Evolutionary conservation across 768 basidiomycete species (phyloP).

Genomic region (Jaapia argillacea): DNA sequence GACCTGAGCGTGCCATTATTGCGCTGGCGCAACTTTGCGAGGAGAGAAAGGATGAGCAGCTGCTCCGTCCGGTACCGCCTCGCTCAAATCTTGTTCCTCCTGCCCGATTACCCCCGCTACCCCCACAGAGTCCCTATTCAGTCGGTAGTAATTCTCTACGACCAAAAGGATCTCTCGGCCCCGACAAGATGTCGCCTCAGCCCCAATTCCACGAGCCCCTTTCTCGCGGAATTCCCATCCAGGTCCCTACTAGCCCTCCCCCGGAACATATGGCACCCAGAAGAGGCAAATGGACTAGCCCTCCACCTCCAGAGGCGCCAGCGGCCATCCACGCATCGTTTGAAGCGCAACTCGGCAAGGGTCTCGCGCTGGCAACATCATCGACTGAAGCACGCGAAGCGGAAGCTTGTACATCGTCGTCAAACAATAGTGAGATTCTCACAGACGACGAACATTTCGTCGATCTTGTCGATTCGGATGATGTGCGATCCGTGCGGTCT

Average conservation of each 20-base stretch:
- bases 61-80: constrained; percentile 40
- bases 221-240: constrained; percentile 10
- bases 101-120: constrained; percentile 32
- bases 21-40: constrained; percentile 88
- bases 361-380: constrained; percentile 60
- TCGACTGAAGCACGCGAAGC: constrained; percentile 53
- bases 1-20: constrained; percentile 71
- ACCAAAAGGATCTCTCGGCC: constrained; percentile 28
- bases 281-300: constrained; percentile 77
- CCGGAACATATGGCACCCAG: constrained; percentile 78
- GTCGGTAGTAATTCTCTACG: constrained; percentile 54
- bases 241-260: constrained; percentile 31
- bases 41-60: constrained; percentile 67
- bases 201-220: constrained; percentile 7
- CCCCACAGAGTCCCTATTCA: constrained; percentile 65
- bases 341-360: constrained; percentile 54
- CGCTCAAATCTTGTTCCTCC: constrained; percentile 31
- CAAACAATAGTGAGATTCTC: constrained; percentile 52
- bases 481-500: constrained; percentile 58
- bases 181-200: constrained; percentile 42
- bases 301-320: constrained; percentile 70
- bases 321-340: constrained; percentile 56
- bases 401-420: constrained; percentile 36
- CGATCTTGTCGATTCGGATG: constrained; percentile 55
- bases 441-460: constrained; percentile 59